Evolutionary conservation across 495 filamentous ascomycete species (phyloP), one percentile per base, ranked within the genome.

Genomic region (Penicillium ochrochloron): DNA sequence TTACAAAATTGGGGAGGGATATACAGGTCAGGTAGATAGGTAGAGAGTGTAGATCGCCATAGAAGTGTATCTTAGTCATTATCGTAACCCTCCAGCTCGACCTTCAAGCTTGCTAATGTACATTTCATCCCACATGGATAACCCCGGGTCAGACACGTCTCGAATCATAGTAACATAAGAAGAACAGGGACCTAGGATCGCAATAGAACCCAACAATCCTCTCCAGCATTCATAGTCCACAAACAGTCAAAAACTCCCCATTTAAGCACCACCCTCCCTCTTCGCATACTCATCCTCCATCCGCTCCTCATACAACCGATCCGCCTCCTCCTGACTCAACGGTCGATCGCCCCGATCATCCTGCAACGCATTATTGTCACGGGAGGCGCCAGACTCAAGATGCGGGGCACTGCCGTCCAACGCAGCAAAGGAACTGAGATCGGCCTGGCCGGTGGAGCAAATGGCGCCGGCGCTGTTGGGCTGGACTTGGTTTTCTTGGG

Each of bases 211-310:
- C 3, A 33, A 10, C 35, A 1, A 41, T 41, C 15, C 23, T 6
- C 34, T 25, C 50, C 21, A 53, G 1, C 10, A 53, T 33, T 15
- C 50, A 21, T 25, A 21, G 5, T 9, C 5, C n/a, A n/a, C n/a
- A 56, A n/a, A 56, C 11, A 56, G 17, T 5, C 25, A 35, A 7
- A 44, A 19, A 4, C 5, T 5, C 25, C 25, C 23, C 14, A 14
- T 39, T 66, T 63, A 91, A 33, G 89, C 87, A 42, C 89, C 89
- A 1, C 89, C 89, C 66, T 91, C 89, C 53, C 89, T 75, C 81
- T 91, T 91, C n/a, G 89, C 88, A 72, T 92, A 91, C 74, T 92
- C 89, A 44, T 91, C 89, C 79, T 90, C 87, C 64, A 90, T 91
- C n/a, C 83, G 77, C 77, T 91, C 88, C 70, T 89, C 86, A 57